These are phyloP conservation scores for Picocystis salinarum DNA, from an alignment of 139 green algal species.

Conservation along the genomic window DNA sequence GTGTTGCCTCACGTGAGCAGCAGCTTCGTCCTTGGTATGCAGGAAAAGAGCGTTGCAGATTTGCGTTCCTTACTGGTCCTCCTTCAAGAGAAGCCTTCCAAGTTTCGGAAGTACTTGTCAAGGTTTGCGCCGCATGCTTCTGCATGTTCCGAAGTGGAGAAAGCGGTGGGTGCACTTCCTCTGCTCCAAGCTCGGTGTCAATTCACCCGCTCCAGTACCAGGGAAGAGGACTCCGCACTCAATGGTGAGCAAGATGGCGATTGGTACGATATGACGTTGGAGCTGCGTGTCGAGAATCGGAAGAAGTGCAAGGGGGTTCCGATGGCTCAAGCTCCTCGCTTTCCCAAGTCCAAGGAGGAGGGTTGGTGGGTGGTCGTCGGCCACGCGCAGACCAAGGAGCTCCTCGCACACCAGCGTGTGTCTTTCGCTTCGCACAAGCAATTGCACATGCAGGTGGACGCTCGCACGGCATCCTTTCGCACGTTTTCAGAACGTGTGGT, in stretches of 20 bases:
- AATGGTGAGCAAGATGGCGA: slow-evolving; percentile 1
- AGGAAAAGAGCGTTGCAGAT: slow-evolving; percentile 4
- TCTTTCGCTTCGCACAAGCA: slow-evolving; percentile 29
- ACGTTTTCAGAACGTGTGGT: not conserved
- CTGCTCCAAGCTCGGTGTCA: slow-evolving; percentile 3
- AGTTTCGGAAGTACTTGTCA: too few relatives aligned
- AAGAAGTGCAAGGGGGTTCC: slow-evolving; percentile 1
- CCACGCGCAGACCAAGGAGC: slow-evolving; percentile 27
- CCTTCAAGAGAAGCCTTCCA: slow-evolving; percentile 33
- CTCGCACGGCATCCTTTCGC: not conserved
- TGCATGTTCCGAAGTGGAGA: slow-evolving; percentile 26
- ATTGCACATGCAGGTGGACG: not conserved
- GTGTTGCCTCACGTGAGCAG: not conserved
- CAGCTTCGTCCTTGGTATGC: too few relatives aligned
- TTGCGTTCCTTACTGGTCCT: slow-evolving; percentile 27
- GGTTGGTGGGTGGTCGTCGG: slow-evolving; percentile 83
- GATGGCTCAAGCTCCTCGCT: not conserved
- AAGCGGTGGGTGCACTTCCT: slow-evolving; percentile 17
- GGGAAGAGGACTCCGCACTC: slow-evolving; percentile 1
- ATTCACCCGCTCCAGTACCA: not conserved
- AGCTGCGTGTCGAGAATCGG: not conserved
- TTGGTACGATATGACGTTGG: not conserved
- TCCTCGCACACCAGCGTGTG: slow-evolving; percentile 66
- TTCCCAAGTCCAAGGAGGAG: slow-evolving; percentile 73
- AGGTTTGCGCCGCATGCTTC: too few relatives aligned